phyloP scores from a whole-genome alignment of 495 filamentous ascomycete genomes.

The Bombardia bombarda region DNA sequence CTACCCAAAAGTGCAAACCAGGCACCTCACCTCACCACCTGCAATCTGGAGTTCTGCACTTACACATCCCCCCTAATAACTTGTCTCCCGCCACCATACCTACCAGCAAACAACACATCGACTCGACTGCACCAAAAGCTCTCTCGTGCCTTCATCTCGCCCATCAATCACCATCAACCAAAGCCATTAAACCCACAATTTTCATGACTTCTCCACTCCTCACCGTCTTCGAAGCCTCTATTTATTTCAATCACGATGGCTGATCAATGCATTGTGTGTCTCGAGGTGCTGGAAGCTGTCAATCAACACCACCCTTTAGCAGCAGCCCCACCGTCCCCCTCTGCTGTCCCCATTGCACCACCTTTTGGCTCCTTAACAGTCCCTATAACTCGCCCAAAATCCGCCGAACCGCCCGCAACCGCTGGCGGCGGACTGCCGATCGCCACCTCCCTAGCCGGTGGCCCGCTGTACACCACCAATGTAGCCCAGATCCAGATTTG shows the following conservation, averaged over 20 bases:
- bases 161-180: too few relatives aligned
- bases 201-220: conserved; percentile 31
- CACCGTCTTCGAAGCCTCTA: conserved; percentile 1
- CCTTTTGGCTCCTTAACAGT: neutral
- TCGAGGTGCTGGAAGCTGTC: conserved; percentile 73
- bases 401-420: conserved; percentile 33
- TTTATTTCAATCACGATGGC: conserved; percentile 49
- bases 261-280: conserved; percentile 93
- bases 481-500: conserved; percentile 56
- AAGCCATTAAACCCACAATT: conserved; percentile 8
- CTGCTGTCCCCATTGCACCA: conserved; percentile 4
- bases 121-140: too few relatives aligned
- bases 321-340: conserved; percentile 4
- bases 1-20: neutral
- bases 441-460: conserved; percentile 21
- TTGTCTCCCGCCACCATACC: too few relatives aligned
- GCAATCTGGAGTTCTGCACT: neutral
- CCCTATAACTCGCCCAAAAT: conserved; percentile 2
- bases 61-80: too few relatives aligned
- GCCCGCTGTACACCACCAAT: conserved; percentile 17
- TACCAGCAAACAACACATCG: too few relatives aligned
- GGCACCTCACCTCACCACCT: neutral
- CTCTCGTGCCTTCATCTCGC: too few relatives aligned
- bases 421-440: conserved; percentile 19
- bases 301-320: conserved; percentile 17